phyloP scores from a whole-genome alignment of 208 protist species.

The Acanthamoeba triangularis region DNA sequence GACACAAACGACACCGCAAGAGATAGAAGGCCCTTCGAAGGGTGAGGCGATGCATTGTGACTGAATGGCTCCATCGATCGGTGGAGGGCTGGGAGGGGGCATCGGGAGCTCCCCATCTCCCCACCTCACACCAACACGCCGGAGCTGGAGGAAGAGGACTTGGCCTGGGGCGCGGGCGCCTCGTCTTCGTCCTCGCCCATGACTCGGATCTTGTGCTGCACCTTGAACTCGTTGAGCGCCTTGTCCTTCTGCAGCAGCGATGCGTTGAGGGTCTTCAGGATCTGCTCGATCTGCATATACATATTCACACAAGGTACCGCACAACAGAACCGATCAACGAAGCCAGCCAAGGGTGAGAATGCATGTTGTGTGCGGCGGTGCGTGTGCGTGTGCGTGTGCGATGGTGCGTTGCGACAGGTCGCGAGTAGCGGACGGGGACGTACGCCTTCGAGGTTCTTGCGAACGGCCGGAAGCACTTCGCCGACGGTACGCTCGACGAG shows the following conservation, averaged over 20 bases:
- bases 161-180: conserved; percentile 17
- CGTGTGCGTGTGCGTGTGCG: neutral
- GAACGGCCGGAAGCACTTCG: conserved; percentile 96
- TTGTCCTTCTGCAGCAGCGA: conserved; percentile 52
- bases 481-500: conserved; percentile 97
- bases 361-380: neutral
- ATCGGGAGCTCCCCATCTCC: no score
- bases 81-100: no score
- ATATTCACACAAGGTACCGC: neutral
- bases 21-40: no score
- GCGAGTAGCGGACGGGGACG: neutral
- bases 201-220: conserved; percentile 69
- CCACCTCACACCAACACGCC: conserved; percentile 8
- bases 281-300: conserved; percentile 36
- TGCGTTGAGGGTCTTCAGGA: conserved; percentile 38
- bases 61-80: no score
- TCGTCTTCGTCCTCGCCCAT: conserved; percentile 71
- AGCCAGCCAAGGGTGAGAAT: neutral
- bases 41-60: no score
- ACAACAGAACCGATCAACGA: neutral
- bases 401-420: neutral
- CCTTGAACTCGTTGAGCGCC: conserved; percentile 39
- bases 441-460: conserved; percentile 90
- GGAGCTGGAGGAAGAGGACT: conserved; percentile 22
- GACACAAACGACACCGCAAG: no score